Conservation (phyloP, 352 stramenopile genomes). For the Halophytophthora batemanensis region DNA sequence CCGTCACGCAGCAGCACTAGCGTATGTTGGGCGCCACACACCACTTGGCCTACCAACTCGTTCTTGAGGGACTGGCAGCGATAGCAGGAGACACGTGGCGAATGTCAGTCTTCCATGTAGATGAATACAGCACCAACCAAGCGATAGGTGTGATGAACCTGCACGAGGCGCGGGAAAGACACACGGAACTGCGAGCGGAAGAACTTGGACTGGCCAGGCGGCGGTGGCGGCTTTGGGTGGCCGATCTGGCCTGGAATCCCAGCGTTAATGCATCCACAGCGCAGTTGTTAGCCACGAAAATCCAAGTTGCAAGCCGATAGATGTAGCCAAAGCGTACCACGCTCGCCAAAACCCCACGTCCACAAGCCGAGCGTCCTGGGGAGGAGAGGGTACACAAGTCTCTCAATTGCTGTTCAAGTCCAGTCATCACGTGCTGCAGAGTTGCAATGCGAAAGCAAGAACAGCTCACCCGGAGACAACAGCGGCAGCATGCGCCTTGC, state of each 20-base stretch:
- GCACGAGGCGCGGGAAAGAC: constrained; percentile 58
- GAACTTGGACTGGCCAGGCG: constrained; percentile 67
- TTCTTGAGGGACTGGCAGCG: constrained; percentile 49
- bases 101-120: background rate
- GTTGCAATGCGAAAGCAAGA: background rate
- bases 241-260: constrained; percentile 50
- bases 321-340: constrained; percentile 15
- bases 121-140: no score
- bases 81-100: background rate
- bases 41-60: constrained; percentile 48
- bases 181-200: constrained; percentile 79
- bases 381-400: constrained; percentile 3
- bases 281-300: background rate
- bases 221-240: constrained; percentile 48
- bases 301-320: background rate
- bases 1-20: constrained; percentile 62
- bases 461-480: constrained; percentile 43
- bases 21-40: constrained; percentile 68
- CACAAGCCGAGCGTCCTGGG: constrained; percentile 61
- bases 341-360: constrained; percentile 75
- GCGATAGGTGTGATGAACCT: constrained; percentile 25
- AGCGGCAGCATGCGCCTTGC: constrained; percentile 56
- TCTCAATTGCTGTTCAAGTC: background rate
- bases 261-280: background rate
- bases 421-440: background rate